Conservation (phyloP, 139 green algal species). For the Chlorella sp. region DNA sequence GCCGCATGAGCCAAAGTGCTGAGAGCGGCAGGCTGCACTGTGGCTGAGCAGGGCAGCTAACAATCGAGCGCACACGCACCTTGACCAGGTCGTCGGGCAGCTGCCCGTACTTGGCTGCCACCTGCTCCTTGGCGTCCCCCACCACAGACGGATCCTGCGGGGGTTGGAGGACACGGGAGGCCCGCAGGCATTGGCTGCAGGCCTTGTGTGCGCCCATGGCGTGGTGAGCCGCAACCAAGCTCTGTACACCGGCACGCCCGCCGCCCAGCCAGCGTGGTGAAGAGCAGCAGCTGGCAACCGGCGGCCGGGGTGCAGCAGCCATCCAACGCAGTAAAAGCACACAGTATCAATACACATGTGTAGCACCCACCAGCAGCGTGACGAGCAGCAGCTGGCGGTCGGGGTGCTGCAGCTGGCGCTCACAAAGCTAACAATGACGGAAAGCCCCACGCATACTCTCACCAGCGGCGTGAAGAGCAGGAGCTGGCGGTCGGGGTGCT, state of each 20-base stretch:
- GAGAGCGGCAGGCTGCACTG: no score
- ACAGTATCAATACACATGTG: no score
- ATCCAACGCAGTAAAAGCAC: no score
- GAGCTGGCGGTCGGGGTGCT: conserved; percentile 14
- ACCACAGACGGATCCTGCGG: conserved; percentile 9
- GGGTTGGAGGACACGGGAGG: not conserved
- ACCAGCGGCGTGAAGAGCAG: conserved; percentile 68
- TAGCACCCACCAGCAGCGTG: conserved; percentile 78
- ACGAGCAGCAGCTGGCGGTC: not conserved
- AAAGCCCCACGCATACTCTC: not conserved
- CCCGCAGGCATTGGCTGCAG: not conserved
- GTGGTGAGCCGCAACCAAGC: no score
- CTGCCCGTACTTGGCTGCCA: not conserved
- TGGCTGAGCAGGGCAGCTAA: no score
- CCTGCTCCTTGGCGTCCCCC: conserved; percentile 39
- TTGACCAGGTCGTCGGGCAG: not conserved
- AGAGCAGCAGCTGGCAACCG: not conserved
- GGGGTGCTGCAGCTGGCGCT: no score
- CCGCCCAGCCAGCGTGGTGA: not conserved
- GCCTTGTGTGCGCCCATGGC: not conserved
- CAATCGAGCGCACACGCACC: no score
- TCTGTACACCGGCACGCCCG: no score
- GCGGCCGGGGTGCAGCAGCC: conserved; percentile 59
- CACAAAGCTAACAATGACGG: no score
- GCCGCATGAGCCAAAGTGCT: no score